phyloP scores from a whole-genome alignment of 2,329 filamentous ascomycete genomes.

The Sporothrix variecibatus region DNA sequence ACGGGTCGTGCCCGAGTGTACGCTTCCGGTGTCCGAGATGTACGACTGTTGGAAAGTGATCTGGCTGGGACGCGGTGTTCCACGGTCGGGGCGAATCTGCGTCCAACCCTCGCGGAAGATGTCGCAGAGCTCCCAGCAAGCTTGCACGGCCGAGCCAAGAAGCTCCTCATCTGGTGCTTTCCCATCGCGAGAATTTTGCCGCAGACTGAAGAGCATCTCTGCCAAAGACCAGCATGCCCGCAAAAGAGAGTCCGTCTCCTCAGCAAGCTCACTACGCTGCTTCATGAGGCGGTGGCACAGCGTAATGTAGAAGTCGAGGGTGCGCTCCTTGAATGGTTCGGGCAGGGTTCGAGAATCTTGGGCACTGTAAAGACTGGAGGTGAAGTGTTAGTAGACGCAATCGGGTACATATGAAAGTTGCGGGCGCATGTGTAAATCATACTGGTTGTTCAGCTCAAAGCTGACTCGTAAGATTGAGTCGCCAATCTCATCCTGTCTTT shows the following conservation, averaged over 20 bases:
- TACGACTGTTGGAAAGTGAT: constrained; percentile 65
- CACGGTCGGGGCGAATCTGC: constrained; percentile 80
- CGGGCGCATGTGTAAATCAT: constrained; percentile 35
- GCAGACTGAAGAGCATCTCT: constrained; percentile 89
- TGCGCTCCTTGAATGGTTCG: constrained; percentile 83
- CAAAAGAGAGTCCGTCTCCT: constrained; percentile 81
- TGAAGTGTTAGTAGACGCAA: background rate
- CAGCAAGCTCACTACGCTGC: constrained; percentile 73
- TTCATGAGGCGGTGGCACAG: constrained; percentile 97
- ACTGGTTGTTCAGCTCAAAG: constrained; percentile 94
- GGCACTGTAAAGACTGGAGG: constrained; percentile 74
- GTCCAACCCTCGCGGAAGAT: constrained; percentile 92
- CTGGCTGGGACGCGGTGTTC: constrained; percentile 80
- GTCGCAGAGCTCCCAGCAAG: constrained; percentile 93
- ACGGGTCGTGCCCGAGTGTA: constrained; percentile 36
- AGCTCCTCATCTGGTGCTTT: constrained; percentile 78
- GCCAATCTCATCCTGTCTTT: constrained; percentile 72
- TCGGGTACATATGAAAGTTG: background rate
- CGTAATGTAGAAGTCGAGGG: constrained; percentile 91
- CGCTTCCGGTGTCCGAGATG: constrained; percentile 43
- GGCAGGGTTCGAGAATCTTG: constrained; percentile 78
- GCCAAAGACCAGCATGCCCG: constrained; percentile 87
- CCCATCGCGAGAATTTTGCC: constrained; percentile 76
- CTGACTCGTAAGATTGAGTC: constrained; percentile 90
- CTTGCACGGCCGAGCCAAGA: constrained; percentile 82